Percentiles rank a stretch among this genome's conserved stretches.
Conservation (phyloP, 805 yeast genomes). For the Wickerhamiella bombiphila region DNA sequence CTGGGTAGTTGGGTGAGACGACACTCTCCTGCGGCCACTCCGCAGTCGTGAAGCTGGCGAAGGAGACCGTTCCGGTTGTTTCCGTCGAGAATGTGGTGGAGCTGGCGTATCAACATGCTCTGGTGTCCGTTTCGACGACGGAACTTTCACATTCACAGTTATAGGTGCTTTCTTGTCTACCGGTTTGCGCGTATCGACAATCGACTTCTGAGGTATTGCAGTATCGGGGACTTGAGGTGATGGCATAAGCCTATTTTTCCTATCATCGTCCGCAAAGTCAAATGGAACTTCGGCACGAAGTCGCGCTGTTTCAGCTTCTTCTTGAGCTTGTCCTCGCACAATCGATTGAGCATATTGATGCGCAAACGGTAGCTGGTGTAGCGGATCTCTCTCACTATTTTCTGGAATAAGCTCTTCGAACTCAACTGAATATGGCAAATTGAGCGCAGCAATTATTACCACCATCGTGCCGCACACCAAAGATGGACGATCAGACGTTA, state of each 20-base stretch:
- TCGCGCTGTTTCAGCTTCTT: conserved; percentile 3
- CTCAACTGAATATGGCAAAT: conserved; percentile 21
- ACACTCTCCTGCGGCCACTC: conserved; percentile 2
- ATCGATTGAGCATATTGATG: conserved; percentile 1
- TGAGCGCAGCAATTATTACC: conserved; percentile 20
- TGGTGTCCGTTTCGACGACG: neutral
- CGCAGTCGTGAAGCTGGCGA: neutral
- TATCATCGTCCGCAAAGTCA: conserved; percentile 9
- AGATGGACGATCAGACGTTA: neutral
- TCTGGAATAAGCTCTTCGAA: conserved; percentile 11
- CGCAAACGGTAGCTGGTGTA: neutral
- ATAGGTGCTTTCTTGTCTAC: conserved; percentile 3
- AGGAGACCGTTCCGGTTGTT: neutral
- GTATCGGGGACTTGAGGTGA: conserved; percentile 4
- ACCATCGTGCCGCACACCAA: conserved; percentile 5
- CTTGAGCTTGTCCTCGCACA: conserved; percentile 6
- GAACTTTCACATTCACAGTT: neutral
- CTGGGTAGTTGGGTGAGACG: neutral
- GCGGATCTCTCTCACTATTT: neutral
- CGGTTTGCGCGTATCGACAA: conserved; percentile 16
- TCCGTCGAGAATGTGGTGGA: neutral
- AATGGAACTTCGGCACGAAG: conserved; percentile 15
- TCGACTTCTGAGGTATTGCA: conserved; percentile 11
- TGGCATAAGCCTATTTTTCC: conserved; percentile 4
- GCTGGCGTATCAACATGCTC: neutral